phyloP scores from a whole-genome alignment of 75 land plant genomes.

The Selaginella moellendorffii region DNA sequence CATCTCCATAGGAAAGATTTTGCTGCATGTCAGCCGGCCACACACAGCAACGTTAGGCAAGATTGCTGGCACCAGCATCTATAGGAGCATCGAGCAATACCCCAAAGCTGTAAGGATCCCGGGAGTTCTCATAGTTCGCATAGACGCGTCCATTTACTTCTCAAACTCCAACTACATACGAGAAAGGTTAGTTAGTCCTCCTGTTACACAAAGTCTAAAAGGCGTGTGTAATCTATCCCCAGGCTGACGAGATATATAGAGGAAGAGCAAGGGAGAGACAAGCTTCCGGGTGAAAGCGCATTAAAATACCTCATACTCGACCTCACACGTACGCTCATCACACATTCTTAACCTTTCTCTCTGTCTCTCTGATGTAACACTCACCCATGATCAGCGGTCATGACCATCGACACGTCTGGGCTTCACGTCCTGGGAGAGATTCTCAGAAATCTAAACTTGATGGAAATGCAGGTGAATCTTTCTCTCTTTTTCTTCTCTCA shows the following conservation, averaged over 20 bases:
- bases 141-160: slow-evolving; percentile 5
- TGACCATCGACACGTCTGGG: slow-evolving; percentile 8
- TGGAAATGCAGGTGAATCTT: slow-evolving; percentile 1
- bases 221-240: background rate
- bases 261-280: background rate
- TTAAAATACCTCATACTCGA: slow-evolving; percentile 1
- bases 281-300: background rate
- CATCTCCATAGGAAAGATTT: background rate
- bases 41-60: background rate
- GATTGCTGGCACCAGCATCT: slow-evolving; percentile 1
- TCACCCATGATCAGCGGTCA: slow-evolving; percentile 16
- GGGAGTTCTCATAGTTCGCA: background rate
- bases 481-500: background rate
- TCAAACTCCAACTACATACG: background rate
- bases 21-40: slow-evolving; percentile 6
- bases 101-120: background rate
- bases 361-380: background rate
- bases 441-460: background rate
- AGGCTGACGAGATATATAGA: slow-evolving; percentile 3
- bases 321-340: background rate
- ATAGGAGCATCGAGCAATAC: background rate
- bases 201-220: background rate
- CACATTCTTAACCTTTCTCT: background rate
- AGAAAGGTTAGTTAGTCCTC: slow-evolving; percentile 6
- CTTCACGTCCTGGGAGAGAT: slow-evolving; percentile 6